Percentiles rank a stretch among this genome's conserved stretches.
phyloP scores from a whole-genome alignment of 164 flowering plant species.

The Chloranthus sessilifolius region DNA sequence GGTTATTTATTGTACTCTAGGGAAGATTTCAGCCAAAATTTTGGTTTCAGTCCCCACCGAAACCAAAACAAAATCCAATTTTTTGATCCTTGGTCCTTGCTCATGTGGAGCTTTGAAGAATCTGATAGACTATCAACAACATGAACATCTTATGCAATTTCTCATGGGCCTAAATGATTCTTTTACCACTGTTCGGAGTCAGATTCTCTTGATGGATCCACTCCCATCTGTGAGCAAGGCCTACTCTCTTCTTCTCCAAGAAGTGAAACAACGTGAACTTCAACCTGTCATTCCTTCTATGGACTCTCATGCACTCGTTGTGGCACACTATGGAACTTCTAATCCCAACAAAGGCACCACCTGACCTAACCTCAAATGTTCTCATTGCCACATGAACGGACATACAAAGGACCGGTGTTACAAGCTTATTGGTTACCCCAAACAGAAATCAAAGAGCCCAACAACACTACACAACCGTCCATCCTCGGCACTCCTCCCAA shows the following conservation, averaged over 20 bases:
- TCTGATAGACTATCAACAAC: background rate
- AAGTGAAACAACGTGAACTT: constrained; percentile 1
- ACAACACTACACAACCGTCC: background rate
- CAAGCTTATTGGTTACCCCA: background rate
- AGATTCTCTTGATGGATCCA: constrained; percentile 4
- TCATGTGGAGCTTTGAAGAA: background rate
- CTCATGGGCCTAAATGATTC: constrained; percentile 6
- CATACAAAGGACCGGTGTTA: no score
- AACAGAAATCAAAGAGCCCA: no score
- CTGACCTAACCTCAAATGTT: background rate
- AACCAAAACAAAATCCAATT: no score
- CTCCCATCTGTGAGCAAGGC: background rate
- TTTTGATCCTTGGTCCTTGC: no score
- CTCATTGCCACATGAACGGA: no score
- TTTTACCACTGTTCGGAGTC: background rate
- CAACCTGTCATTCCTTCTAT: background rate
- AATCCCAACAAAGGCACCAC: background rate
- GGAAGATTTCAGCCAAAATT: no score
- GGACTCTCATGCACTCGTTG: background rate
- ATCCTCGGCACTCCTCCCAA: background rate
- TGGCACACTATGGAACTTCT: background rate
- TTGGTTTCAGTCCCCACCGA: no score
- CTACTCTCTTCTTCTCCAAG: background rate
- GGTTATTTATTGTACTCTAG: no score
- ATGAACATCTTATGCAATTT: no score